phyloP scores from a whole-genome alignment of 495 filamentous ascomycete species.

The Thozetella sp. region DNA sequence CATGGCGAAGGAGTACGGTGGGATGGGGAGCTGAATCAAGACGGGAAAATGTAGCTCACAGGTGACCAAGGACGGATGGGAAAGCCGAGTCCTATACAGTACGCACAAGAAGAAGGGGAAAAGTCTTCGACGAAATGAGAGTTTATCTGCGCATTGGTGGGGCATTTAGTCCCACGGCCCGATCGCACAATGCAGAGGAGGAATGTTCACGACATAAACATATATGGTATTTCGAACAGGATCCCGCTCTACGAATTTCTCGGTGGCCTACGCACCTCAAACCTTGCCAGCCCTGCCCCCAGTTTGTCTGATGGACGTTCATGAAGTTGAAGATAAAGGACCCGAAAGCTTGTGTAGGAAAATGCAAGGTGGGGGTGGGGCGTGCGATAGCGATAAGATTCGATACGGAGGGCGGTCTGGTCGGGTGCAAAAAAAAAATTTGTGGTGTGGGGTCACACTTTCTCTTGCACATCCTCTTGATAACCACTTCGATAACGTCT shows the following conservation, averaged over 20 bases:
- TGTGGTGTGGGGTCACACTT: slow-evolving; percentile 3
- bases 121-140: background rate
- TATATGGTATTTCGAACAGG: too few species aligned
- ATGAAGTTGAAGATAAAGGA: too few species aligned
- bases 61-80: too few species aligned
- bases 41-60: background rate
- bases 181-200: too few species aligned
- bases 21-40: background rate
- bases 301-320: too few species aligned
- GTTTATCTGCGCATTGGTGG: background rate
- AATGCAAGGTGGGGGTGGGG: slow-evolving; percentile 2
- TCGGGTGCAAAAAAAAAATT: background rate
- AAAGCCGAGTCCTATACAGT: background rate
- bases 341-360: too few species aligned
- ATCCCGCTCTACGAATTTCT: too few species aligned
- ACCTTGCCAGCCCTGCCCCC: too few species aligned
- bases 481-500: slow-evolving; percentile 1
- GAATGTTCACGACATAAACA: too few species aligned
- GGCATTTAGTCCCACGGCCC: background rate
- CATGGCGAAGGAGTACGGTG: slow-evolving; percentile 13
- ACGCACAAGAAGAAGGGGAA: background rate
- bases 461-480: background rate
- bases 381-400: background rate
- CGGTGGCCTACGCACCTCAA: too few species aligned
- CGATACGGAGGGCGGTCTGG: background rate